A percentile compares a stretch with the other conserved stretches of the same genome.
These are phyloP conservation scores for Eimeria praecox DNA, from an alignment of 169 alveolate species.

Conservation along the genomic window DNA sequence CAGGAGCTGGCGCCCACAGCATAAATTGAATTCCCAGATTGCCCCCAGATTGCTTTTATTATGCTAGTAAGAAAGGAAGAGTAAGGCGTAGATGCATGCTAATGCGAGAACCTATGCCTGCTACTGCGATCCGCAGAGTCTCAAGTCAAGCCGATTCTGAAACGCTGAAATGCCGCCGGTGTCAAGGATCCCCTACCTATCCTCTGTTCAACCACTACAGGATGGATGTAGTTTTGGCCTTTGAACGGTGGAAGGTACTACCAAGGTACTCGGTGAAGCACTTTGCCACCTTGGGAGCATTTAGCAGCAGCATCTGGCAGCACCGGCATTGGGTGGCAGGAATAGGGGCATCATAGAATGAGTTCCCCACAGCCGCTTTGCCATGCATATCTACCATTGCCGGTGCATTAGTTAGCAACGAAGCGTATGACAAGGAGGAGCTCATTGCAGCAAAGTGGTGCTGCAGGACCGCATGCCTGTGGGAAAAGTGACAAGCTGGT, in stretches of 20 bases:
- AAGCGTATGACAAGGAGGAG: neutral
- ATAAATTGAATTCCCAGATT: neutral
- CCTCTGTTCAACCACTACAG: neutral
- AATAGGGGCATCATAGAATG: neutral
- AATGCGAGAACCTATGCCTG: neutral
- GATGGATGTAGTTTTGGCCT: neutral
- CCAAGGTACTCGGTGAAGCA: neutral
- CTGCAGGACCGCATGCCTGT: neutral
- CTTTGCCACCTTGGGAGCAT: neutral
- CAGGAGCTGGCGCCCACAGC: neutral
- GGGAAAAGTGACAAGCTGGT: neutral
- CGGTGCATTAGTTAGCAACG: neutral
- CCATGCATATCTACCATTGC: neutral
- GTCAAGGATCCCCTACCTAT: neutral
- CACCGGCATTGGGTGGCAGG: neutral
- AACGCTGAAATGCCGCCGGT: neutral
- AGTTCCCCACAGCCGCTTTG: neutral
- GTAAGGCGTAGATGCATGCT: neutral
- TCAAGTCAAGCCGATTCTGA: constrained; percentile 42
- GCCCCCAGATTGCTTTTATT: neutral
- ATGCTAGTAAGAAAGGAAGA: neutral
- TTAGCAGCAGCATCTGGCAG: neutral
- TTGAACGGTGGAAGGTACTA: neutral
- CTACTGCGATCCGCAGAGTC: constrained; percentile 30
- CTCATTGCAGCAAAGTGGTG: neutral